These are phyloP conservation scores for Xylariaceae sp. DNA, from an alignment of 2,329 filamentous ascomycete genomes.

Conservation along the genomic window DNA sequence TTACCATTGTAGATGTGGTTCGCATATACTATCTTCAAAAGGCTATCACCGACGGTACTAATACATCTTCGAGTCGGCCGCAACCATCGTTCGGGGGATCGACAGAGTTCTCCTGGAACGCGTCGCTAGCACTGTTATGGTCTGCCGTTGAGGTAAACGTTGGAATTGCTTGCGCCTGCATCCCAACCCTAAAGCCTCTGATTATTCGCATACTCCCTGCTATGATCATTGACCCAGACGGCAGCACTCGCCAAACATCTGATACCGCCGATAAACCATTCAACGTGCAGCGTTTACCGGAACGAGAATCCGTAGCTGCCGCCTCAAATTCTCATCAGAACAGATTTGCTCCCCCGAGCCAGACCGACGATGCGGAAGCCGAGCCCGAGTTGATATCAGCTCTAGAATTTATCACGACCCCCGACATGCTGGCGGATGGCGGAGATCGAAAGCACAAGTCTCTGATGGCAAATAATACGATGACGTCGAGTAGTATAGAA, in stretches of 20 bases:
- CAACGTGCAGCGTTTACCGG: conserved; percentile 20
- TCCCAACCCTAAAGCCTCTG: conserved; percentile 87
- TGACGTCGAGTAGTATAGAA: conserved; percentile 33
- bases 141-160: conserved; percentile 86
- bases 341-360: conserved; percentile 13
- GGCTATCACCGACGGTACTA: conserved; percentile 49
- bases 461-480: conserved; percentile 33
- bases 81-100: conserved; percentile 47
- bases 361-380: conserved; percentile 16
- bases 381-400: conserved; percentile 33
- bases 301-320: conserved; percentile 18
- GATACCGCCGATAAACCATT: conserved; percentile 28
- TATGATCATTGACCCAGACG: conserved; percentile 50
- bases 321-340: conserved; percentile 10
- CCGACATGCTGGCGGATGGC: conserved; percentile 28
- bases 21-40: conserved; percentile 85
- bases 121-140: conserved; percentile 87
- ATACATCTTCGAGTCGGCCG: conserved; percentile 34
- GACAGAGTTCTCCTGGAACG: conserved; percentile 62
- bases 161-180: conserved; percentile 83
- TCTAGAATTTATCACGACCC: conserved; percentile 45
- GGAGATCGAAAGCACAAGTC: conserved; percentile 26
- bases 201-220: conserved; percentile 59
- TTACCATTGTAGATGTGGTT: conserved; percentile 81
- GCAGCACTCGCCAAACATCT: conserved; percentile 33